A percentile compares a stretch with the other conserved stretches of the same genome.
Conservation (phyloP, 129 eudicot species). For the Oenanthe sinensis region DNA sequence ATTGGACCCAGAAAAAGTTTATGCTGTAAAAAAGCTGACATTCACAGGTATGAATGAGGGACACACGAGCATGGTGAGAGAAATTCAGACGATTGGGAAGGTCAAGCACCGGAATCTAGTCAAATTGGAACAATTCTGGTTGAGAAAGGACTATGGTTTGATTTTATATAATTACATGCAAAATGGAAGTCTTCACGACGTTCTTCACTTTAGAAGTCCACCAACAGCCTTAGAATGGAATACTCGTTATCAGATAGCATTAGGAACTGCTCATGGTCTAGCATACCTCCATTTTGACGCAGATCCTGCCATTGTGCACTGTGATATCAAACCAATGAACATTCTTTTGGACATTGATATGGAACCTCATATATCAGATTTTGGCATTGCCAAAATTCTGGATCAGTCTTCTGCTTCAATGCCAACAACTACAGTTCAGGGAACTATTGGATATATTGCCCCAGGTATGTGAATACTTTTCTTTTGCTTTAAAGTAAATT, state of each 20-base stretch:
- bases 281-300: slow-evolving; percentile 86
- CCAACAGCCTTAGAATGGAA: slow-evolving; percentile 43
- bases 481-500: not conserved
- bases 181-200: slow-evolving; percentile 81
- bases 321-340: slow-evolving; percentile 83
- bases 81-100: slow-evolving; percentile 78
- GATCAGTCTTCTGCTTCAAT: slow-evolving; percentile 44
- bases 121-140: slow-evolving; percentile 49
- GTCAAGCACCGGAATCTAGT: slow-evolving; percentile 75
- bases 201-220: slow-evolving; percentile 46
- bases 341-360: slow-evolving; percentile 70
- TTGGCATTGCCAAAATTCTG: slow-evolving; percentile 83
- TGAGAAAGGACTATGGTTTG: slow-evolving; percentile 59
- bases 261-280: slow-evolving; percentile 75
- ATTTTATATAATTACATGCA: slow-evolving; percentile 62
- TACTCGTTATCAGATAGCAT: slow-evolving; percentile 63
- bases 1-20: slow-evolving; percentile 44
- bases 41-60: slow-evolving; percentile 48
- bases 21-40: slow-evolving; percentile 61
- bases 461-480: slow-evolving; percentile 44
- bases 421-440: slow-evolving; percentile 38
- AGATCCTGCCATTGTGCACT: slow-evolving; percentile 69
- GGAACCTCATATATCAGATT: slow-evolving; percentile 86
- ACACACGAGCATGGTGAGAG: slow-evolving; percentile 61
- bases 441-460: slow-evolving; percentile 81